phyloP scores from a whole-genome alignment of 345 rosid species.

The Hibiscus trionum region DNA sequence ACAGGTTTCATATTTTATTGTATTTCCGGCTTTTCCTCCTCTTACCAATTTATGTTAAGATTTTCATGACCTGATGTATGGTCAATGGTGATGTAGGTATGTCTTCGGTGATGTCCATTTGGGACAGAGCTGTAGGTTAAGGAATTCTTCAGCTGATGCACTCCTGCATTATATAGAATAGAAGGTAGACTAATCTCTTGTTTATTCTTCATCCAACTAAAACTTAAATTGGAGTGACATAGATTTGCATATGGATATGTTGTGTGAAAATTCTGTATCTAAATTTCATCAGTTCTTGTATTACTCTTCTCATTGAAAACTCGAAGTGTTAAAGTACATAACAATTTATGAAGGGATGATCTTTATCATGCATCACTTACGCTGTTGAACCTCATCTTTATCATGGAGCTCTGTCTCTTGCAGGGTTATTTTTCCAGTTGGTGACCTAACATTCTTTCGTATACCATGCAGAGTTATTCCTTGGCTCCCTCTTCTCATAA shows the following conservation, averaged over 20 bases:
- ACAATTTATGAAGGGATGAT: neutral
- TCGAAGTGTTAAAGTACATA: neutral
- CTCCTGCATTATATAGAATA: slow-evolving; percentile 58
- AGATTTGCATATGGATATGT: neutral
- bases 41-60: neutral
- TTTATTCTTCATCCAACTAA: too few species aligned
- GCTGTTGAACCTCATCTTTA: neutral
- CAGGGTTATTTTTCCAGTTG: neutral
- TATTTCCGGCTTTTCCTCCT: neutral
- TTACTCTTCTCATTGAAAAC: neutral
- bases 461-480: neutral
- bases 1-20: slow-evolving; percentile 42
- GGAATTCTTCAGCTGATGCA: slow-evolving; percentile 55
- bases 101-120: slow-evolving; percentile 88
- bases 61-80: slow-evolving; percentile 2
- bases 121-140: slow-evolving; percentile 97
- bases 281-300: neutral
- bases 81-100: slow-evolving; percentile 44
- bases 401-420: neutral
- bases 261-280: neutral
- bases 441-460: neutral
- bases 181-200: slow-evolving; percentile 20
- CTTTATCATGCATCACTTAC: neutral
- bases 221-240: neutral
- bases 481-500: neutral